A percentile compares a stretch with the other conserved stretches of the same genome.
phyloP scores from a whole-genome alignment of 129 eudicot species.

The Logfia minima region DNA sequence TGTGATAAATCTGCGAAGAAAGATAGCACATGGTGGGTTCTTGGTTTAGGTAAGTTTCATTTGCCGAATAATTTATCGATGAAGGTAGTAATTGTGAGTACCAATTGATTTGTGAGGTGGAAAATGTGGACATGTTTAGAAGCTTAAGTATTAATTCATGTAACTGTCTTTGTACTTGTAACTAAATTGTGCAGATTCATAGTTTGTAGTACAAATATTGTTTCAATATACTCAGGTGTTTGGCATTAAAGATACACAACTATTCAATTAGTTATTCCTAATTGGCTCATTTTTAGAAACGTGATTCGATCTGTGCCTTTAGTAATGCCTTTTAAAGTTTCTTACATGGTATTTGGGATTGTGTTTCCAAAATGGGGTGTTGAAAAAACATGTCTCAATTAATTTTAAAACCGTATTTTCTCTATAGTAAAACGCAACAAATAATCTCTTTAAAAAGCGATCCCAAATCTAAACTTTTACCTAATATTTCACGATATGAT shows the following conservation, averaged over 20 bases:
- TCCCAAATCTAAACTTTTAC: no score
- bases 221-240: slow-evolving; percentile 9
- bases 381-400: no score
- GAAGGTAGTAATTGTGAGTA: slow-evolving; percentile 8
- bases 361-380: no score
- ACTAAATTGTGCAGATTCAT: slow-evolving; percentile 11
- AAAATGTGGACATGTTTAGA: not conserved
- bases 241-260: not conserved
- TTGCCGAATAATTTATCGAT: slow-evolving; percentile 24
- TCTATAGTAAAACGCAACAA: no score
- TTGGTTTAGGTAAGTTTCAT: slow-evolving; percentile 24
- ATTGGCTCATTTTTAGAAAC: no score
- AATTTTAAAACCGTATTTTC: no score
- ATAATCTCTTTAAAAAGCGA: no score
- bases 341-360: no score
- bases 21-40: slow-evolving; percentile 32
- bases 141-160: not conserved
- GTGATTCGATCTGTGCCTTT: no score
- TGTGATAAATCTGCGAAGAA: not conserved
- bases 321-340: no score
- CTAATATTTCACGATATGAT: no score
- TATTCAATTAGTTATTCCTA: not conserved
- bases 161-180: slow-evolving; percentile 8
- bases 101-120: not conserved
- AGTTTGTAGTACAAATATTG: not conserved